Percentiles rank a stretch among this genome's conserved stretches.
phyloP scores from a whole-genome alignment of 306 rosid species.

The Rosa lucieae region DNA sequence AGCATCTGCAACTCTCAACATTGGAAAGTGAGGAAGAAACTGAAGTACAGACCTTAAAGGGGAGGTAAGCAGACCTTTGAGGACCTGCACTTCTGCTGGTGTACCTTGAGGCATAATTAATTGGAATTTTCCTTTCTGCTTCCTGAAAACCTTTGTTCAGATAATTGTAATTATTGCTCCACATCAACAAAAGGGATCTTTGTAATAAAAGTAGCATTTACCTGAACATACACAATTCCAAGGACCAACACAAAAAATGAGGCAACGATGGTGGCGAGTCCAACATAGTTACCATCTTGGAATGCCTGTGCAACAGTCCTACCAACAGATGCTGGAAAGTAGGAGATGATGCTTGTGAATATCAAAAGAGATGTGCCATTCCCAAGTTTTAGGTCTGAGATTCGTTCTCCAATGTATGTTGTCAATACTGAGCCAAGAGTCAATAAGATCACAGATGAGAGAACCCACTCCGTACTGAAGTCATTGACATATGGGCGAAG shows the following conservation, averaged over 20 bases:
- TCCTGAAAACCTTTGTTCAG: conserved; percentile 67
- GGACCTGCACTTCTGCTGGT: conserved; percentile 72
- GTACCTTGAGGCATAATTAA: conserved; percentile 92
- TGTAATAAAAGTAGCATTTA: conserved; percentile 30
- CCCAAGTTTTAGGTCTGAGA: conserved; percentile 92
- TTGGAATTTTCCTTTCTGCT: conserved; percentile 97
- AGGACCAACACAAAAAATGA: conserved; percentile 86
- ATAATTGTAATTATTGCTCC: conserved; percentile 28
- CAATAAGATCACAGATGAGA: conserved; percentile 75
- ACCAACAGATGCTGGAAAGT: conserved; percentile 97
- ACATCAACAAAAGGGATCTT: conserved; percentile 23
- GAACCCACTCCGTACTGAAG: conserved; percentile 73
- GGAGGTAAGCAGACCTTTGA: conserved; percentile 87
- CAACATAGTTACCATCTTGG: conserved; percentile 81
- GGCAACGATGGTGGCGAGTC: conserved; percentile 62
- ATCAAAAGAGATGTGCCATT: conserved; percentile 96
- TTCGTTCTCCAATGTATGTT: conserved; percentile 83
- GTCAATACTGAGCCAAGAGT: conserved; percentile 88
- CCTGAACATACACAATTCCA: conserved; percentile 98
- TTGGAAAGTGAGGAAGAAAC: conserved; percentile 24
- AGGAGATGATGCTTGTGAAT: conserved; percentile 94
- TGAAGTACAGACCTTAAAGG: conserved; percentile 71
- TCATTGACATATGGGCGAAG: conserved; percentile 94
- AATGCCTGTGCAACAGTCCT: conserved; percentile 72
- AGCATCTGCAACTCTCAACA: conserved; percentile 16